A percentile compares a stretch with the other conserved stretches of the same genome.
Evolutionary conservation across 495 filamentous ascomycete species (phyloP).

Genomic region (Penicillium robsamsonii): DNA sequence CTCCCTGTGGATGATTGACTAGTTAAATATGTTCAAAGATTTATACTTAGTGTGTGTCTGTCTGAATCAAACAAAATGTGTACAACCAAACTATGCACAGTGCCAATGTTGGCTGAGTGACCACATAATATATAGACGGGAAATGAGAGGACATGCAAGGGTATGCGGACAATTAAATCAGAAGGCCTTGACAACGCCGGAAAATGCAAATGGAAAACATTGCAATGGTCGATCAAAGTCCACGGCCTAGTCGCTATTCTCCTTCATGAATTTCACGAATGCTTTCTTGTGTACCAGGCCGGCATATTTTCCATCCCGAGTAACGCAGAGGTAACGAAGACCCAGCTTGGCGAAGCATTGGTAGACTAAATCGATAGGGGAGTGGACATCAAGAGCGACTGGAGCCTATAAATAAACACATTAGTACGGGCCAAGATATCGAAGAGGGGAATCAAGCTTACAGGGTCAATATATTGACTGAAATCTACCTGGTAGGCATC

Average conservation of each 20-base stretch:
- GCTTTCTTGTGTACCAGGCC: conserved; percentile 96
- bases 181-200: neutral
- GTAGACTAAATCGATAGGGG: conserved; percentile 92
- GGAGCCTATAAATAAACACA: conserved; percentile 56
- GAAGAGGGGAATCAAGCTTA: conserved; percentile 28
- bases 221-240: neutral
- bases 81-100: neutral
- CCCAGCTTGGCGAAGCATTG: conserved; percentile 97
- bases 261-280: conserved; percentile 91
- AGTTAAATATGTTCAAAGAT: neutral
- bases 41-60: neutral
- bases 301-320: conserved; percentile 78
- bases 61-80: neutral
- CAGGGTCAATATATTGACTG: conserved; percentile 85
- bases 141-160: conserved; percentile 18
- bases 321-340: conserved; percentile 86
- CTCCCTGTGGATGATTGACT: neutral
- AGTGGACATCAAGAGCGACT: conserved; percentile 81
- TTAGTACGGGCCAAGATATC: conserved; percentile 10
- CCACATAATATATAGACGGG: neutral
- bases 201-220: conserved; percentile 2
- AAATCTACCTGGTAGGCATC: conserved; percentile 60
- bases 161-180: conserved; percentile 15
- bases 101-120: conserved; percentile 4
- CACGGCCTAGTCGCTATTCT: conserved; percentile 38